phyloP scores from a whole-genome alignment of 768 basidiomycete species.

The Trametes meyenii region DNA sequence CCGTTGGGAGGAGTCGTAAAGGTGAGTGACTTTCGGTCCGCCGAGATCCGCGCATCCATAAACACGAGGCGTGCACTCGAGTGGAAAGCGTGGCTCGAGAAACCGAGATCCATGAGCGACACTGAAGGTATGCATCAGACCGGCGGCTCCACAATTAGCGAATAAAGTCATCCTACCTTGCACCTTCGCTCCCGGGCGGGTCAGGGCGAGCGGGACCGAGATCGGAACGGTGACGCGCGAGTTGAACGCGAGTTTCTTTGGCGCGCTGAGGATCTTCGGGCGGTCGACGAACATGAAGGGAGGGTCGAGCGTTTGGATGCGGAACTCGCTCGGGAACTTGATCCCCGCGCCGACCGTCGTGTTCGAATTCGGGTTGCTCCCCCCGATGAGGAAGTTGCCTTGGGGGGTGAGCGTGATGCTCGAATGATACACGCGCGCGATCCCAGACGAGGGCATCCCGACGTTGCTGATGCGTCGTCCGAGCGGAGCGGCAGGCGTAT shows the following conservation, averaged over 20 bases:
- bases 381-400: constrained; percentile 76
- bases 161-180: constrained; percentile 44
- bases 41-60: constrained; percentile 49
- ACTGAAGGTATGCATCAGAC: constrained; percentile 42
- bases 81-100: constrained; percentile 75
- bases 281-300: constrained; percentile 73
- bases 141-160: background rate
- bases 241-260: constrained; percentile 46
- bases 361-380: constrained; percentile 84
- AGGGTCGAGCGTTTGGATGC: constrained; percentile 85
- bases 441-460: constrained; percentile 64
- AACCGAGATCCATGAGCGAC: constrained; percentile 78
- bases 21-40: constrained; percentile 51
- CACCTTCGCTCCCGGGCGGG: constrained; percentile 36
- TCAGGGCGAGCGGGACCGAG: constrained; percentile 39
- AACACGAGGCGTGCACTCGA: constrained; percentile 76
- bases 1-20: constrained; percentile 65
- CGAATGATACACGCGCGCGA: constrained; percentile 81
- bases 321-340: constrained; percentile 82
- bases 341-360: constrained; percentile 51
- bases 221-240: constrained; percentile 53
- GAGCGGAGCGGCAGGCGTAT: constrained; percentile 54
- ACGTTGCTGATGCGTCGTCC: constrained; percentile 60
- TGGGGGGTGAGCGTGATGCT: constrained; percentile 75
- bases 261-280: constrained; percentile 49